Evolutionary conservation across 257 asterid species (phyloP).

Genomic region (Solanum sitiens): DNA sequence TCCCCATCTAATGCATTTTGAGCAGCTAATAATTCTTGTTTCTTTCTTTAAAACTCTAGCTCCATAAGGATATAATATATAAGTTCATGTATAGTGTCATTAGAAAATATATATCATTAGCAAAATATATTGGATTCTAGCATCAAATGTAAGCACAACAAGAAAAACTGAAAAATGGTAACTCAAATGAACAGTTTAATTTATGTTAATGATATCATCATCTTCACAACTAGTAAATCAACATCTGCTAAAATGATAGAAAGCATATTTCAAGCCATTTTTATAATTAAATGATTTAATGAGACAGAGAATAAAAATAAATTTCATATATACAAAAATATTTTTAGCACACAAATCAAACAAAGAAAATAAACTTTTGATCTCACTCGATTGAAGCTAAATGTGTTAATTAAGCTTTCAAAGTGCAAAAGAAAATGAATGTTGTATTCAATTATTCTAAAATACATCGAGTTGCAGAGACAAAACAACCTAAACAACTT

Average conservation of each 20-base stretch:
- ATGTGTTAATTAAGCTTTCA: neutral
- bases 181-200: too few species aligned
- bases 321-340: neutral
- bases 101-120: neutral
- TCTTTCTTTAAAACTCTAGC: neutral
- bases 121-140: neutral
- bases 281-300: too few species aligned
- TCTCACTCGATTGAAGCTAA: neutral
- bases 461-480: neutral
- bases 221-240: neutral
- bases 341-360: neutral
- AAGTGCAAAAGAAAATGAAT: neutral
- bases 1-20: neutral
- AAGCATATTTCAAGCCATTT: neutral
- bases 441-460: too few species aligned
- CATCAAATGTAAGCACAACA: neutral
- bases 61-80: neutral
- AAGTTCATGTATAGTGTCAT: neutral
- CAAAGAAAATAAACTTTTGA: too few species aligned
- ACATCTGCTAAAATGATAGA: neutral
- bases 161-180: neutral
- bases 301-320: neutral
- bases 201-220: neutral
- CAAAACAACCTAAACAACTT: too few species aligned
- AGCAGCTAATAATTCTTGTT: neutral